A percentile compares a stretch with the other conserved stretches of the same genome.
These are phyloP conservation scores for Senna tora DNA, from an alignment of 306 rosid species.

Conservation along the genomic window DNA sequence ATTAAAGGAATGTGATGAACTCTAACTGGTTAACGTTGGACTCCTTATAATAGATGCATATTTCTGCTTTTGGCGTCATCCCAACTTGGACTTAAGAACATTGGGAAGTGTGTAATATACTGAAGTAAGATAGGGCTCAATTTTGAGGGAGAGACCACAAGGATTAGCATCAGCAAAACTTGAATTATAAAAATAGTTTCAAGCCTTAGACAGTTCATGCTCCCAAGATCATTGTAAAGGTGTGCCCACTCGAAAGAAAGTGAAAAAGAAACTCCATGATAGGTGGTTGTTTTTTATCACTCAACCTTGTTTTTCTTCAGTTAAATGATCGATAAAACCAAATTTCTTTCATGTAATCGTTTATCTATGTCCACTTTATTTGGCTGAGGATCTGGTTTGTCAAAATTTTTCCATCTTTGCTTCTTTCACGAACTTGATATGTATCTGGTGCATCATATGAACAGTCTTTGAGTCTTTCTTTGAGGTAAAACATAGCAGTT, in stretches of 20 bases:
- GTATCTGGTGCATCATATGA: slow-evolving; percentile 7
- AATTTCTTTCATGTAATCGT: background rate
- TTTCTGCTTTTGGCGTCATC: background rate
- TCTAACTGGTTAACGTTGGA: background rate
- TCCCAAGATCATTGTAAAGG: background rate
- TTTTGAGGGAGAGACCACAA: no score
- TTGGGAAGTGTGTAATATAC: slow-evolving; percentile 1
- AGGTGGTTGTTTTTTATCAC: background rate
- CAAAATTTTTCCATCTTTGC: background rate
- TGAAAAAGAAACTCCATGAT: background rate
- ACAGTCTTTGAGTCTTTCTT: background rate
- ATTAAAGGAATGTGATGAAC: background rate
- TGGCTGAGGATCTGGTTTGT: background rate
- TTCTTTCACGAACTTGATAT: background rate
- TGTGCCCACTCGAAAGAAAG: background rate
- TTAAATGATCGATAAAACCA: background rate
- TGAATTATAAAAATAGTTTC: background rate
- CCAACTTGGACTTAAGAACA: background rate
- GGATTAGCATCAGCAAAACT: background rate
- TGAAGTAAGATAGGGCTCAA: no score
- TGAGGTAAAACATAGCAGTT: background rate
- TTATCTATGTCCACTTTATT: background rate
- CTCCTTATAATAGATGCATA: background rate
- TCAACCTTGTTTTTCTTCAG: background rate
- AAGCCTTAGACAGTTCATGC: slow-evolving; percentile 7